phyloP scores from a whole-genome alignment of 768 basidiomycete species.

The Cyclocybe aegerita region DNA sequence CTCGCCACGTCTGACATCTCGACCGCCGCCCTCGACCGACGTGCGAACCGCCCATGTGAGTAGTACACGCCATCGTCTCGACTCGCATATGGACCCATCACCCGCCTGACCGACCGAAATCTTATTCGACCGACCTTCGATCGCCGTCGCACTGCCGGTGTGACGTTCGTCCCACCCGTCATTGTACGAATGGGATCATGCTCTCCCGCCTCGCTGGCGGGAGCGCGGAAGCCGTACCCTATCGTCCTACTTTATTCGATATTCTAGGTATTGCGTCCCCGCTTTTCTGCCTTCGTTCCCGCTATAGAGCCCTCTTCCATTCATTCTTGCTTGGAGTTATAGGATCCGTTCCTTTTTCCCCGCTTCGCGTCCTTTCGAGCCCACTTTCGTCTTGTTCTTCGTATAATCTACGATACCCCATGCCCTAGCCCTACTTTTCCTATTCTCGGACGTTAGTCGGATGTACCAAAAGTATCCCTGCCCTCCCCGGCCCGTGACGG shows the following conservation, averaged over 20 bases:
- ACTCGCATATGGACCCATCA: neutral
- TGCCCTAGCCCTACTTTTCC: constrained; percentile 9
- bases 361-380: neutral
- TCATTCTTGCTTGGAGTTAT: constrained; percentile 6
- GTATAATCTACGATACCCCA: constrained; percentile 10
- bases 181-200: neutral
- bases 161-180: constrained; percentile 3
- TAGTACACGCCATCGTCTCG: neutral
- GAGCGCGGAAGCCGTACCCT: constrained; percentile 5
- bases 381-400: neutral
- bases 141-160: constrained; percentile 1
- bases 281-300: constrained; percentile 1
- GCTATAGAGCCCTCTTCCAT: constrained; percentile 6
- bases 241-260: constrained; percentile 10
- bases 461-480: constrained; percentile 15
- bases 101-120: constrained; percentile 5
- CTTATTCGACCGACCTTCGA: neutral
- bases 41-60: neutral
- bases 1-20: neutral
- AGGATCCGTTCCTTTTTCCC: neutral
- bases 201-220: neutral
- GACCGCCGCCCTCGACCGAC: constrained; percentile 4
- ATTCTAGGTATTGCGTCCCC: neutral
- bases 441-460: constrained; percentile 16
- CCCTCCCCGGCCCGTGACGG: constrained; percentile 4